Evolutionary conservation across 1,284 basidiomycete species (phyloP).

Genomic region (Irpex rosettiformis): DNA sequence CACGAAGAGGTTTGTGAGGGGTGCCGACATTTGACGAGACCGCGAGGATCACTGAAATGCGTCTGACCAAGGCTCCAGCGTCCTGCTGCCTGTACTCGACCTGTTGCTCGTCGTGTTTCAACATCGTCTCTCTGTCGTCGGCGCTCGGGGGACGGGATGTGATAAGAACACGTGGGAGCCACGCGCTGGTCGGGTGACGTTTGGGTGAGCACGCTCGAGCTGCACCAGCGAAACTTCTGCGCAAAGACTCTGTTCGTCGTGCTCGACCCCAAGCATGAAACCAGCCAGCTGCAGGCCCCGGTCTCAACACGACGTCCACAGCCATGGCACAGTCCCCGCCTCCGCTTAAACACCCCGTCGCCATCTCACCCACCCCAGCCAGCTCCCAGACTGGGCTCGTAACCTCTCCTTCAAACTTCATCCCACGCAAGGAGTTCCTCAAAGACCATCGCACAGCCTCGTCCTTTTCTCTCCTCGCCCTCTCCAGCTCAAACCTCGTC

Average conservation of each 20-base stretch:
- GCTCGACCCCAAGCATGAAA: conserved; percentile 8
- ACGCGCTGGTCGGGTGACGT: conserved; percentile 14
- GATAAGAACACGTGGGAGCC: conserved; percentile 11
- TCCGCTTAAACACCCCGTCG: conserved; percentile 23
- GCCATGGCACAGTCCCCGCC: conserved; percentile 17
- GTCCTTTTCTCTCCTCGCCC: conserved; percentile 63
- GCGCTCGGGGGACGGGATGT: background rate
- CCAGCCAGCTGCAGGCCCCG: background rate
- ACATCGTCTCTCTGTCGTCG: too few species aligned
- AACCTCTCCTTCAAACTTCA: conserved; percentile 37
- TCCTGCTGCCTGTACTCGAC: too few species aligned
- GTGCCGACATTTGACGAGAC: too few species aligned
- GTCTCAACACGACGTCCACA: background rate
- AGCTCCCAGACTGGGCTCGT: conserved; percentile 5
- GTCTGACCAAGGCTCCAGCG: too few species aligned
- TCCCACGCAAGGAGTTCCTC: conserved; percentile 68
- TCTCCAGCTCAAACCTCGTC: conserved; percentile 59
- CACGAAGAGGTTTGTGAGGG: too few species aligned
- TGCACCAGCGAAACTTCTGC: background rate
- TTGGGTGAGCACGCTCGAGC: background rate
- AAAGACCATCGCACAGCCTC: conserved; percentile 49
- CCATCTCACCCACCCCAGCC: background rate
- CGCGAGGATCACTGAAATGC: too few species aligned
- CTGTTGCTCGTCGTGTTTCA: too few species aligned
- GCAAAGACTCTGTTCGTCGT: background rate